Evolutionary conservation across 2,329 filamentous ascomycete genomes (phyloP).

Genomic region (Fusarium proliferatum): DNA sequence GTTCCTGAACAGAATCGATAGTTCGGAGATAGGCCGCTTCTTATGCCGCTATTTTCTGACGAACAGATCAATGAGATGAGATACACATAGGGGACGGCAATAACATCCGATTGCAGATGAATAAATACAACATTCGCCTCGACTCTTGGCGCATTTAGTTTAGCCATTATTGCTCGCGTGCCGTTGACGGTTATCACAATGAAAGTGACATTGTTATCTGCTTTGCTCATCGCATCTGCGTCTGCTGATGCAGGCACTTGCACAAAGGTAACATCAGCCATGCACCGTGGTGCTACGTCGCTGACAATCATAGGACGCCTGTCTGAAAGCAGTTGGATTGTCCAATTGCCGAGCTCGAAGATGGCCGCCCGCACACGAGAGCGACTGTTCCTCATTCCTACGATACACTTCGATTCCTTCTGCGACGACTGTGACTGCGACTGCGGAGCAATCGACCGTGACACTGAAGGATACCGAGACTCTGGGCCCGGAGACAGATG

Average conservation of each 20-base stretch:
- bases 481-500: neutral
- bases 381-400: neutral
- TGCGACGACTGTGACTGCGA: neutral
- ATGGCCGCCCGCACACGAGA: neutral
- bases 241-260: neutral
- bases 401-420: neutral
- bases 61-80: too few relatives aligned
- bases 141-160: neutral
- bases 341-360: neutral
- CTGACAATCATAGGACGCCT: neutral
- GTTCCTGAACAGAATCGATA: neutral
- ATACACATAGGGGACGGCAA: neutral
- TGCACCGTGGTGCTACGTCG: rapidly evolving
- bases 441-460: neutral
- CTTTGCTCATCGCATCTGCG: neutral
- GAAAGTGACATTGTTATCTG: neutral
- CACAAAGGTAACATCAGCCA: rapidly evolving
- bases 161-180: neutral
- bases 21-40: neutral
- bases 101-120: rapidly evolving
- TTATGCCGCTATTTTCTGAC: neutral
- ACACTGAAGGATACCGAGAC: neutral
- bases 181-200: neutral
- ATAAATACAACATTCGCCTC: neutral
- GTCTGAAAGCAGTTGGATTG: rapidly evolving